phyloP scores from a whole-genome alignment of 352 stramenopile genomes.

The Pythium utonaiense region DNA sequence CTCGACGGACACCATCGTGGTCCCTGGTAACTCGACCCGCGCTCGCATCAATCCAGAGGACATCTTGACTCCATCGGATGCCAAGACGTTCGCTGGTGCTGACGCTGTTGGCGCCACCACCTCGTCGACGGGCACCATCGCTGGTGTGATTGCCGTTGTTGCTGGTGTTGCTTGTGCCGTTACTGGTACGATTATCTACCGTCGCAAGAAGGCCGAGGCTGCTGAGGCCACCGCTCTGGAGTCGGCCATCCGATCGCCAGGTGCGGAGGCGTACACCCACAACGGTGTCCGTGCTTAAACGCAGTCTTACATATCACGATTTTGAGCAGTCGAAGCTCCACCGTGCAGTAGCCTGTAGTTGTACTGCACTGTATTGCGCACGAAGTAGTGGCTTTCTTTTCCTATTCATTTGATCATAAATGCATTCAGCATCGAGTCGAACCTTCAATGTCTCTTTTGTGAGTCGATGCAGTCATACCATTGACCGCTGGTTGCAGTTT shows the following conservation, averaged over 20 bases:
- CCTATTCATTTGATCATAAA: not conserved
- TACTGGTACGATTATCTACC: conserved; percentile 11
- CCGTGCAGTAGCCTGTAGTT: not conserved
- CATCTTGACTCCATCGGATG: not conserved
- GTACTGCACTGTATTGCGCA: not conserved
- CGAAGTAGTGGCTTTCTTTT: not conserved
- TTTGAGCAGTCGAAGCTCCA: conserved; percentile 3
- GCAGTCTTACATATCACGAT: not conserved
- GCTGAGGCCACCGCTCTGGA: conserved; percentile 11
- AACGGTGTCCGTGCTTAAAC: conserved; percentile 10
- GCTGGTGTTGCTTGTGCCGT: conserved; percentile 11
- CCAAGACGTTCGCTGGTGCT: not conserved
- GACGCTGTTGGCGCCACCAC: not conserved
- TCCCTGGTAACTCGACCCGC: not conserved
- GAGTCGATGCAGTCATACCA: too few relatives aligned
- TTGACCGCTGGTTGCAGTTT: too few relatives aligned
- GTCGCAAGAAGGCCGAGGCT: not conserved
- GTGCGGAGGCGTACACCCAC: not conserved
- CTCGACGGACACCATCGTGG: not conserved
- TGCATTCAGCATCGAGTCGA: too few relatives aligned
- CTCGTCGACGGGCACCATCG: not conserved
- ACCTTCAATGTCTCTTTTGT: too few relatives aligned
- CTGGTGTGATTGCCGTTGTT: conserved; percentile 7
- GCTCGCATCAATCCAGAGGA: not conserved
- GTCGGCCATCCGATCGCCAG: conserved; percentile 9